Evolutionary conservation across 2,329 filamentous ascomycete genomes (phyloP).

Genomic region (Coniochaeta ligniaria): DNA sequence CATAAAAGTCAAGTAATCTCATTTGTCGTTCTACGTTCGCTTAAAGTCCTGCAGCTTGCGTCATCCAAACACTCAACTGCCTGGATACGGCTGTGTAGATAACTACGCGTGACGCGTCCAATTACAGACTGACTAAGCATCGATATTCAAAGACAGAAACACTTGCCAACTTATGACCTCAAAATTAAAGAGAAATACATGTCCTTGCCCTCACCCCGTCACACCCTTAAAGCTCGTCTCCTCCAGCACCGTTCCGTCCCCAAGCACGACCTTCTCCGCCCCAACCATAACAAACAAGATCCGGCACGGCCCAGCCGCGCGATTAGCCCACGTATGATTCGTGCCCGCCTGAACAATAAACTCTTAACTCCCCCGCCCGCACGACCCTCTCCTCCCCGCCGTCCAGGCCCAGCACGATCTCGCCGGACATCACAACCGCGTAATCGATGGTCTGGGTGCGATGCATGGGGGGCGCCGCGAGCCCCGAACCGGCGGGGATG

Average conservation of each 20-base stretch:
- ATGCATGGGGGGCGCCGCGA: constrained; percentile 32
- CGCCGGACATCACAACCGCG: constrained; percentile 27
- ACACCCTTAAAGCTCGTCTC: constrained; percentile 15
- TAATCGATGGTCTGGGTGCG: constrained; percentile 34
- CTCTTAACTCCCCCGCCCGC: constrained; percentile 29
- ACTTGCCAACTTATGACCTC: not conserved
- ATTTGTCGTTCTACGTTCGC: no score
- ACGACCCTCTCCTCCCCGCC: constrained; percentile 30
- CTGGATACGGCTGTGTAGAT: no score
- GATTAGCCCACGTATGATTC: constrained; percentile 37
- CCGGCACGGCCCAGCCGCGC: constrained; percentile 23
- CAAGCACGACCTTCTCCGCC: constrained; percentile 28
- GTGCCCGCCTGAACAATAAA: constrained; percentile 32
- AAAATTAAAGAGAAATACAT: no score
- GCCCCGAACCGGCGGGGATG: not conserved
- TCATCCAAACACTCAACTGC: no score
- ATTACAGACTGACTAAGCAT: no score
- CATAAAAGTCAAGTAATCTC: no score
- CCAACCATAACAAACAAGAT: constrained; percentile 32
- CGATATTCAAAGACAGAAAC: not conserved
- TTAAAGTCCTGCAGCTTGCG: no score
- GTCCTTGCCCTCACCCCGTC: not conserved
- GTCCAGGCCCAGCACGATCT: constrained; percentile 31
- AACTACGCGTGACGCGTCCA: no score
- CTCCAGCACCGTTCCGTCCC: constrained; percentile 27